A percentile compares a stretch with the other conserved stretches of the same genome.
Conservation (phyloP, 1,139 yeast genomes). For the Candida tunisiensis region DNA sequence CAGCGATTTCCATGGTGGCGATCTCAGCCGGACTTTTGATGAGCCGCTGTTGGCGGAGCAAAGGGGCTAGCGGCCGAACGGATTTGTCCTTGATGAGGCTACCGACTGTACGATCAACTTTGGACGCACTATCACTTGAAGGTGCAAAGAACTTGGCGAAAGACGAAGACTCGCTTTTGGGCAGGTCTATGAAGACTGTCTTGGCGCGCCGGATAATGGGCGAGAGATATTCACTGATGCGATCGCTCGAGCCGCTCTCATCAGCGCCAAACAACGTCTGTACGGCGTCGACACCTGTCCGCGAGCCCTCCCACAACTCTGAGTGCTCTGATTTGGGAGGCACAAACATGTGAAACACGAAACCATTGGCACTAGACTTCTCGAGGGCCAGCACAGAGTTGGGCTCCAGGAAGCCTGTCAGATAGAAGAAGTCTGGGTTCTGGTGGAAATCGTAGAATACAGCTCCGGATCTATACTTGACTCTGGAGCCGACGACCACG, state of each 20-base stretch:
- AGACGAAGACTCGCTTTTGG: conserved; percentile 6
- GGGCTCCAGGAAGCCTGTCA: conserved; percentile 92
- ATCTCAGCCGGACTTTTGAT: conserved; percentile 68
- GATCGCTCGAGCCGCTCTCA: conserved; percentile 30
- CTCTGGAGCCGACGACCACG: conserved; percentile 52
- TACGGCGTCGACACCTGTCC: conserved; percentile 79
- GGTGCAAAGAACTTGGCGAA: conserved; percentile 7
- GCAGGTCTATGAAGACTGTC: conserved; percentile 14
- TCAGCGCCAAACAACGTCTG: conserved; percentile 79
- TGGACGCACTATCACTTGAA: conserved; percentile 3
- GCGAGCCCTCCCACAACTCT: conserved; percentile 91
- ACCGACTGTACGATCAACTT: conserved; percentile 2
- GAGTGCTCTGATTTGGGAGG: conserved; percentile 63
- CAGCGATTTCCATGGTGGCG: conserved; percentile 64
- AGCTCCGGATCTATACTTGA: conserved; percentile 72
- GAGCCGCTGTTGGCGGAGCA: conserved; percentile 42
- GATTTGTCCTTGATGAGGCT: neutral
- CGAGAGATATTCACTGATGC: conserved; percentile 5
- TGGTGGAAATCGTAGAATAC: conserved; percentile 90
- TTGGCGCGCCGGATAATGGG: conserved; percentile 9
- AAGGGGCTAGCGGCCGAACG: conserved; percentile 12
- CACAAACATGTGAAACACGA: conserved; percentile 49
- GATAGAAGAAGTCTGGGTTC: conserved; percentile 69
- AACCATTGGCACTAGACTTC: conserved; percentile 28
- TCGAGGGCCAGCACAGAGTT: conserved; percentile 64